Evolutionary conservation across 1,284 basidiomycete genomes (phyloP), one percentile per base, ranked within the genome.

Genomic region (Ustilago crameri): DNA sequence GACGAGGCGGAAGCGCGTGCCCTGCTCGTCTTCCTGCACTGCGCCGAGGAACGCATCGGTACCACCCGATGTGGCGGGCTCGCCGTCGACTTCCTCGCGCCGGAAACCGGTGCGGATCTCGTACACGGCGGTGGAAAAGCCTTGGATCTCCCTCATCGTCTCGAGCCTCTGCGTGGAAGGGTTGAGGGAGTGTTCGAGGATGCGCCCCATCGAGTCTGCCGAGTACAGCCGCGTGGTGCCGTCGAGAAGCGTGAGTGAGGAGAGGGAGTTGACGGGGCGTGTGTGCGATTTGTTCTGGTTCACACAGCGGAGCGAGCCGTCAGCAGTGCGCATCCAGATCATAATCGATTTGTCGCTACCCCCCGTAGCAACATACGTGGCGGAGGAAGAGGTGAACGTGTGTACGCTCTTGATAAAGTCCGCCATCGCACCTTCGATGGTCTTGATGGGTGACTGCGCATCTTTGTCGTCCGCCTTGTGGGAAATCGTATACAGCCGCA

Each of bases 371-470:
- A 70, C 43, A 35, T 70, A 58, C 8, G 51, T 57, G 0, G 34
- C 32, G 2, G n/a, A 20, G 0, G 23, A 3, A 3, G 53, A 48
- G 10, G 7, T 22, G 20, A 76, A 68, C 4, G 53, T 24, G 41
- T 64, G 63, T 0, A 76, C 43, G 26, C 46, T 37, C 43, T 76
- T 76, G 66, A 76, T 65, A 47, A 76, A 76, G 48, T 76, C 74
- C 1, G 24, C 26, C 51, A 60, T 66, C 14, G 74, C 74, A 2
- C 49, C 42, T 9, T 52, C 17, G 3, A 69, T 27, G 14, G 22
- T 27, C 12, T 50, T 2, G 1, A 62, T 3, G 3, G 57, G 51
- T 5, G 22, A 15, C 17, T n/a, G 30, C 0, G 10, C 30, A 12
- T 26, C 20, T 15, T 48, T 53, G n/a, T 47, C 22, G 3, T 27